Evolutionary conservation across 345 rosid genomes (phyloP).

Genomic region (Eucalyptus virginea): DNA sequence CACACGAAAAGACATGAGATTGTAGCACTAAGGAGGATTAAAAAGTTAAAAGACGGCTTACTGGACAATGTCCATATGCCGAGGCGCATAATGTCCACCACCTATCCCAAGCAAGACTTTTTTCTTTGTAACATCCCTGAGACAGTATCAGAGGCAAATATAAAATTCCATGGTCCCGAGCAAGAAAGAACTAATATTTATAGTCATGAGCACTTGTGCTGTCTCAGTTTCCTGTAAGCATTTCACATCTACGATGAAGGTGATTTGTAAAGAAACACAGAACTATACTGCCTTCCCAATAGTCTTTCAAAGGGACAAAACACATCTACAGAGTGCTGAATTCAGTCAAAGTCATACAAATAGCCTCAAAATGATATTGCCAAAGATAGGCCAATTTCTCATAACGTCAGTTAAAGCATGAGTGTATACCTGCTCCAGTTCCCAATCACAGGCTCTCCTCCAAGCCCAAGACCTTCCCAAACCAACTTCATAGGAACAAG

Average conservation of each 20-base stretch:
- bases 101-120: conserved; percentile 87
- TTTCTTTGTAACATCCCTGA: conserved; percentile 41
- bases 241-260: not conserved
- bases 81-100: conserved; percentile 95
- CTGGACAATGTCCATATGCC: conserved; percentile 81
- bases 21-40: not conserved
- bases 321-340: not conserved
- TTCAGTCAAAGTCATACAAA: not conserved
- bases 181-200: not conserved
- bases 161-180: not conserved
- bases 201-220: not conserved
- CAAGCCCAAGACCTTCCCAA: conserved; percentile 95
- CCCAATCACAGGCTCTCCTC: conserved; percentile 61
- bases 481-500: conserved; percentile 39
- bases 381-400: not conserved
- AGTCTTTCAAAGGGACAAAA: not conserved
- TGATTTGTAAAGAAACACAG: not conserved
- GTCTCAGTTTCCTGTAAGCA: not conserved
- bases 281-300: not conserved
- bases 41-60: conserved; percentile 16
- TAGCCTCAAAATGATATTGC: not conserved
- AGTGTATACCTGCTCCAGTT: conserved; percentile 59
- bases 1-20: not conserved
- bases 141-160: not conserved
- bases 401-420: not conserved